Base-by-base conservation (phyloP, 305 asterid species). In the Solanum hybrid region DNA sequence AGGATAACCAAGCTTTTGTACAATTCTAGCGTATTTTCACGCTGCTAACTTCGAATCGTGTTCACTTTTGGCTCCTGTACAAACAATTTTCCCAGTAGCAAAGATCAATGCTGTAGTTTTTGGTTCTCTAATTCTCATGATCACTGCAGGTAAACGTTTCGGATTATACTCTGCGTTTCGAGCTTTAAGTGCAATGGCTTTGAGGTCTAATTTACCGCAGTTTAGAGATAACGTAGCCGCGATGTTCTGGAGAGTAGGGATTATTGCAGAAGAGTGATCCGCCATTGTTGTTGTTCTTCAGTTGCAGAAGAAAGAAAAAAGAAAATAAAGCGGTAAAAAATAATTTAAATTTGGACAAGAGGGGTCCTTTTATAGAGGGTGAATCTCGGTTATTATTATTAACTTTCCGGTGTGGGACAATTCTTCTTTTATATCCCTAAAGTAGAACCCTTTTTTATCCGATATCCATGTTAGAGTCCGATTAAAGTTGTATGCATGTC, bases 211-310 rank as follows among this genome's bases (percentile, higher is more conserved):
- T 87, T 95, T 95, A 93, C 96, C 78, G 1, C 29, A 94, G 91
- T 94, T 94, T 94, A 95, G 91, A 90, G 94, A 94, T 89, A 95
- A 94, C 0, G 97, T 95, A 24, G 96, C 94, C 20, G 93, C 97
- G 26, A 94, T 94, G 89, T 95, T 95, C 98, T 94, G 99, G 77
- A 96, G 97, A 29, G 94, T 96, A 79, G 98, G 99, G 40, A 96
- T 96, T 76, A 94, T 94, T 77, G 97, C 97, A 40, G 97, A 94
- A 29, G 98, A 97, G 86, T 96, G 97, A 69, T 69, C 78, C 20
- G 78, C 78, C 78, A 72, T 72, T 72, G 77, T 60, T 60, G 26
- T 20, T 64, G 3, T 22, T 64, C 72, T 64, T 64, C 72, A 22
- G n/a, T 20, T 60, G 26, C 71, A 60, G 71, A 8, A 20, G 14